phyloP scores from a whole-genome alignment of 805 yeast species.

The Pichia kluyveri region DNA sequence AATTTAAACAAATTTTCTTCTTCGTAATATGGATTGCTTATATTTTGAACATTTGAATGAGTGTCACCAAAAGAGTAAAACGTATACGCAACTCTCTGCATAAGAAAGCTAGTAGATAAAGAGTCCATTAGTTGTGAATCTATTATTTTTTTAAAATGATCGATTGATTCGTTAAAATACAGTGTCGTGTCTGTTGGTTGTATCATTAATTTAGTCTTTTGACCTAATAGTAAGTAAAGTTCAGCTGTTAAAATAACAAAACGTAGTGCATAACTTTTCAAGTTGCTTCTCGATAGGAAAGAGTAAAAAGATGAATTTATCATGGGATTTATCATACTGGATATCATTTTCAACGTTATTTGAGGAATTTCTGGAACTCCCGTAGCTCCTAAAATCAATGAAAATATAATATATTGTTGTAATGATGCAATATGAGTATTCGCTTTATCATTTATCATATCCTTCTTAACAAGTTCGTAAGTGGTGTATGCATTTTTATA shows the following conservation, averaged over 20 bases:
- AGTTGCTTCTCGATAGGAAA: constrained; percentile 59
- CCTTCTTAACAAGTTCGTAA: constrained; percentile 75
- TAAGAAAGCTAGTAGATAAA: constrained; percentile 30
- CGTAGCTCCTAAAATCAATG: constrained; percentile 52
- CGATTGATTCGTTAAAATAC: constrained; percentile 38
- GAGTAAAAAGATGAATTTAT: constrained; percentile 70
- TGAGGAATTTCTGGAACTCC: constrained; percentile 22
- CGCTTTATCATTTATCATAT: constrained; percentile 66
- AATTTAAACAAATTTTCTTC: constrained; percentile 26
- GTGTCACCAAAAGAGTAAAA: constrained; percentile 18
- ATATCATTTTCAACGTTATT: constrained; percentile 36
- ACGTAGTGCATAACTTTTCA: constrained; percentile 63
- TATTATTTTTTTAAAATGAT: constrained; percentile 33
- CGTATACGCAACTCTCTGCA: constrained; percentile 30
- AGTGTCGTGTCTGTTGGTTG: constrained; percentile 4
- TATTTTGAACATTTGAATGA: too few species aligned
- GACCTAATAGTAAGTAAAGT: constrained; percentile 39
- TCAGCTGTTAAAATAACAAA: constrained; percentile 63
- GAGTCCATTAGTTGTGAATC: constrained; percentile 38
- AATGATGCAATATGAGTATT: constrained; percentile 74
- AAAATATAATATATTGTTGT: constrained; percentile 81
- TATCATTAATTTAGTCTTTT: constrained; percentile 19
- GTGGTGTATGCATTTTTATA: constrained; percentile 76
- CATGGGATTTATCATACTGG: constrained; percentile 48
- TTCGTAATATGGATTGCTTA: constrained; percentile 20